These are phyloP conservation scores for Pseudoturritis turrita DNA, from an alignment of 345 rosid genomes.

Conservation along the genomic window DNA sequence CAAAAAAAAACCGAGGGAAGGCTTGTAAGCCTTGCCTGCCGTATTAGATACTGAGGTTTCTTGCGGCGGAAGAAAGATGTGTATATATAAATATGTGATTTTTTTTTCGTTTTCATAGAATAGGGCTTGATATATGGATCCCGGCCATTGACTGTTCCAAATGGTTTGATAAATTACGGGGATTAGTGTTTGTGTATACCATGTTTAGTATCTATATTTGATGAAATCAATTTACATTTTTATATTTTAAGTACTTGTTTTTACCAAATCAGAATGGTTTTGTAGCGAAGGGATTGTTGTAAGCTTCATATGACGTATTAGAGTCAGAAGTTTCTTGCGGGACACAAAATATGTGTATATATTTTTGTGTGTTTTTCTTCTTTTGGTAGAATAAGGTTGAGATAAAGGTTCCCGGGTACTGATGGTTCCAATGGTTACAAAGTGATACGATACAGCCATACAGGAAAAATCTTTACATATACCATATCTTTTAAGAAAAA, in stretches of 20 bases:
- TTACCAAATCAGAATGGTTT: neutral
- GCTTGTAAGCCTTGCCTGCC: neutral
- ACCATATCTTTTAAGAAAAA: too few species aligned
- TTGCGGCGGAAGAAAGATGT: neutral
- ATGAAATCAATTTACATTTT: too few species aligned
- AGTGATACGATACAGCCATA: too few species aligned
- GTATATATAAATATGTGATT: neutral
- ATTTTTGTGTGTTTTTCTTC: too few species aligned
- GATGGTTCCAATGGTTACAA: too few species aligned
- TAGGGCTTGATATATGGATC: constrained; percentile 16
- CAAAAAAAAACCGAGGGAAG: constrained; percentile 8
- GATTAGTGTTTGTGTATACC: constrained; percentile 1
- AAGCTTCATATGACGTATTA: neutral
- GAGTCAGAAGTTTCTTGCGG: neutral
- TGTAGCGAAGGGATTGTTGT: neutral
- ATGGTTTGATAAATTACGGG: neutral
- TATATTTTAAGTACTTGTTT: neutral
- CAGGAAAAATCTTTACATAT: too few species aligned
- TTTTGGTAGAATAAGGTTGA: too few species aligned
- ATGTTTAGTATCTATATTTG: neutral
- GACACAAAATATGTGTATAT: neutral
- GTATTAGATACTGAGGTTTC: constrained; percentile 1
- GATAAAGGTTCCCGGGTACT: too few species aligned
- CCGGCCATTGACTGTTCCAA: constrained; percentile 11
- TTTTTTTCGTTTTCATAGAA: neutral